phyloP scores from a whole-genome alignment of 148 eudicot species.

The Nepenthes mirabilis region DNA sequence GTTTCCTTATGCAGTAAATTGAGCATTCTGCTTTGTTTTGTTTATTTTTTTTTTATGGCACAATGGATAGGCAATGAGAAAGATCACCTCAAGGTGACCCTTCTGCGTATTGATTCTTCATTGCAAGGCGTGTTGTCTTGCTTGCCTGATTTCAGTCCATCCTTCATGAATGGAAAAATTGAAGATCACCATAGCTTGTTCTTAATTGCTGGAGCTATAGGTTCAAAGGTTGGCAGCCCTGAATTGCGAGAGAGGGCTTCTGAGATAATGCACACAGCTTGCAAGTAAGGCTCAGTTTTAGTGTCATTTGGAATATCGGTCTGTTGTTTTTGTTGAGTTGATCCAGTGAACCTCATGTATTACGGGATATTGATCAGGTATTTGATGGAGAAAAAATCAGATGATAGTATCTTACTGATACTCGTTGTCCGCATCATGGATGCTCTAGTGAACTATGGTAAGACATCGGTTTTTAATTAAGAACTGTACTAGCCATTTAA shows the following conservation, averaged over 20 bases:
- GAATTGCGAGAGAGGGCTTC: slow-evolving; percentile 86
- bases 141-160: slow-evolving; percentile 87
- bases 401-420: slow-evolving; percentile 83
- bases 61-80: slow-evolving; percentile 69
- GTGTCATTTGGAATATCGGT: slow-evolving; percentile 1
- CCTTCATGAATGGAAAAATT: slow-evolving; percentile 35
- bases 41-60: background rate
- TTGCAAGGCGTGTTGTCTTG: slow-evolving; percentile 95
- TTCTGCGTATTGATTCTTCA: slow-evolving; percentile 79
- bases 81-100: slow-evolving; percentile 97
- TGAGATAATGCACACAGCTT: slow-evolving; percentile 64
- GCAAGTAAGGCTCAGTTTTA: slow-evolving; percentile 39
- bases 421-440: slow-evolving; percentile 86
- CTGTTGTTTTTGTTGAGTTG: slow-evolving; percentile 5
- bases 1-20: background rate
- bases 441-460: slow-evolving; percentile 84
- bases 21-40: background rate
- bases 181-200: slow-evolving; percentile 40
- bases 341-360: slow-evolving; percentile 14
- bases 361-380: slow-evolving; percentile 35
- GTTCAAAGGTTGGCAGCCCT: slow-evolving; percentile 66
- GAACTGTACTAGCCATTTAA: background rate
- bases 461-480: background rate
- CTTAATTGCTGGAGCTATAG: slow-evolving; percentile 82
- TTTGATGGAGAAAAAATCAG: slow-evolving; percentile 79